phyloP scores from a whole-genome alignment of 345 rosid genomes.

The Sisymbrium altissimum region DNA sequence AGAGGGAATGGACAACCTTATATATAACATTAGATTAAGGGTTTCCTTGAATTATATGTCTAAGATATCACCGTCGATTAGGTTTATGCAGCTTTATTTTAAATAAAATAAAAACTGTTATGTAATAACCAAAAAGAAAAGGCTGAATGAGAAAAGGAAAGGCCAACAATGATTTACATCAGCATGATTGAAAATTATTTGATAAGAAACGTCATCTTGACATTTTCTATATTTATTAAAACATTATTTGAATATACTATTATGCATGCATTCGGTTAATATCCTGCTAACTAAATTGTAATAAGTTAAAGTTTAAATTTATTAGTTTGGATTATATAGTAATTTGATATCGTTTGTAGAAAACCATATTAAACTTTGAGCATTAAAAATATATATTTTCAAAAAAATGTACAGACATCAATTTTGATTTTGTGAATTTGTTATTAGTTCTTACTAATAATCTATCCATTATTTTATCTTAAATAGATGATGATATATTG shows the following conservation, averaged over 20 bases:
- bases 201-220: background rate
- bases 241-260: background rate
- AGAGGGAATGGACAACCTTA: background rate
- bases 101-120: background rate
- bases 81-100: conserved; percentile 3
- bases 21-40: background rate
- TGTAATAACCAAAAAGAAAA: conserved; percentile 5
- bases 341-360: background rate
- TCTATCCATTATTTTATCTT: background rate
- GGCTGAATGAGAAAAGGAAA: conserved; percentile 7
- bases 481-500: background rate
- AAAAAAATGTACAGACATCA: no score
- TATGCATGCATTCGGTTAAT: background rate
- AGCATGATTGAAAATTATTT: background rate
- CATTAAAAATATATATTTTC: background rate
- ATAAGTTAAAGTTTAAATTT: background rate
- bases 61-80: conserved; percentile 14
- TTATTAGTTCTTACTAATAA: background rate
- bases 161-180: conserved; percentile 17
- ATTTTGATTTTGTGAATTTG: background rate
- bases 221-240: background rate
- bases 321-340: background rate
- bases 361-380: background rate
- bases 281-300: background rate
- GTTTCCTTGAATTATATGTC: background rate